Evolutionary conservation across 805 yeast genomes (phyloP), one percentile per base, ranked within the genome.

Genomic region (Huiozyma sinensis): DNA sequence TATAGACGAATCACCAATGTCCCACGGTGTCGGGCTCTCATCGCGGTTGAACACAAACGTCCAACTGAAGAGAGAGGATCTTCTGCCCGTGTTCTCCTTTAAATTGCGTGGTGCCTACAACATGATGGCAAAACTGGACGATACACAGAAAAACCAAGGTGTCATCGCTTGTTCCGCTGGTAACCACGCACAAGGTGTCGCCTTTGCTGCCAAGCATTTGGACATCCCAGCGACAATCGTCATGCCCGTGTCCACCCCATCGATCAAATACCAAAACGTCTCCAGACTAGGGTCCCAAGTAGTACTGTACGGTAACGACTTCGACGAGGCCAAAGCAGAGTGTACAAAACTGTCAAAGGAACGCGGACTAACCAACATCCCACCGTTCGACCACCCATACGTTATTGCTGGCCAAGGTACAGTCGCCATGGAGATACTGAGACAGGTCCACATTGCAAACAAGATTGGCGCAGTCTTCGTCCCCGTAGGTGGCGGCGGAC

Each of bases 321-420:
- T 92, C 54, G 98, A 92, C 61, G 73, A 83, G n/a, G 95, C 98
- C 17, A 94, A 92, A 62, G 77, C 72, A 10, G 97, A 92, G 63
- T 92, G 98, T 66, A 71, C 73, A 1, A 69, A 95, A 45, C 67
- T 92, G 43, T 67, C 83, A 28, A 66, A 67, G 30, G 78, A 80
- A 56, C 75, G 86, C 47, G 88, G 86, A 10, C 70, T 86, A 55
- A 83, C 92, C 6, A 83, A 87, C 55, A 84, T 92, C 38, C 98
- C 98, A n/a, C 99, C 99, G 0, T 92, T 92, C 61, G 95, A 92
- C 59, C 97, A 92, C 58, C 99, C 99, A 1, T 86, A 81, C 54
- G 96, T 92, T 51, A 87, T 92, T 65, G 98, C 99, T 7, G 99
- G 99, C 27, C 99, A 92, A 65, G 99, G 97, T 47, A 92, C 99